phyloP scores from a whole-genome alignment of 192 early-diverging fungal genomes.

The Coemansia sp. region DNA sequence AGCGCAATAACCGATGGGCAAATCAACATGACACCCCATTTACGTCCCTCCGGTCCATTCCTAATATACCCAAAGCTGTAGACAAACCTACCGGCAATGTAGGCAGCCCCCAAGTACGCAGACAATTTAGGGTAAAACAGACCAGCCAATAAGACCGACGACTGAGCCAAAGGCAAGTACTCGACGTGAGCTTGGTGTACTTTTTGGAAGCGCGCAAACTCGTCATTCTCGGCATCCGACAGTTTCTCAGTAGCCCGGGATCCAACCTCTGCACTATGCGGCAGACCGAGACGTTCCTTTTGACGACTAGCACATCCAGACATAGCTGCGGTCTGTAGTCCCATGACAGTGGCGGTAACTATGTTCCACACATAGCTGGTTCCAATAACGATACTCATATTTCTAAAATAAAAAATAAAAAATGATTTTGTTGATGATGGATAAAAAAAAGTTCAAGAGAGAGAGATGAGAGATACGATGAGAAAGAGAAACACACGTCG shows the following conservation, averaged over 20 bases:
- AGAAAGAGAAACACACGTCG: background rate
- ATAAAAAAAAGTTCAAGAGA: background rate
- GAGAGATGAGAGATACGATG: background rate
- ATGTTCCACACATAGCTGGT: slow-evolving; percentile 58
- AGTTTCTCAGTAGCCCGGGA: slow-evolving; percentile 53
- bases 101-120: slow-evolving; percentile 41
- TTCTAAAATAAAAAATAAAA: background rate
- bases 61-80: slow-evolving; percentile 53
- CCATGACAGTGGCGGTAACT: slow-evolving; percentile 51
- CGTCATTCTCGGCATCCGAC: slow-evolving; percentile 48
- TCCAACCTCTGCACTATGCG: slow-evolving; percentile 41
- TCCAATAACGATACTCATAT: slow-evolving; percentile 54
- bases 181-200: slow-evolving; percentile 54
- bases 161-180: slow-evolving; percentile 50
- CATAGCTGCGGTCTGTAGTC: slow-evolving; percentile 45
- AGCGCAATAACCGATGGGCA: slow-evolving; percentile 40
- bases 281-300: slow-evolving; percentile 34
- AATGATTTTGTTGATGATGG: background rate
- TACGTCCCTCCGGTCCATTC: slow-evolving; percentile 40
- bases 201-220: slow-evolving; percentile 53
- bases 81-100: slow-evolving; percentile 53
- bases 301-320: slow-evolving; percentile 45
- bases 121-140: slow-evolving; percentile 56
- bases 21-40: slow-evolving; percentile 40
- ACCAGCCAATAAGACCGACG: slow-evolving; percentile 46